Percentiles rank a stretch among this genome's conserved stretches.
phyloP scores from a whole-genome alignment of 768 basidiomycete species.

The Royoungia palumana region DNA sequence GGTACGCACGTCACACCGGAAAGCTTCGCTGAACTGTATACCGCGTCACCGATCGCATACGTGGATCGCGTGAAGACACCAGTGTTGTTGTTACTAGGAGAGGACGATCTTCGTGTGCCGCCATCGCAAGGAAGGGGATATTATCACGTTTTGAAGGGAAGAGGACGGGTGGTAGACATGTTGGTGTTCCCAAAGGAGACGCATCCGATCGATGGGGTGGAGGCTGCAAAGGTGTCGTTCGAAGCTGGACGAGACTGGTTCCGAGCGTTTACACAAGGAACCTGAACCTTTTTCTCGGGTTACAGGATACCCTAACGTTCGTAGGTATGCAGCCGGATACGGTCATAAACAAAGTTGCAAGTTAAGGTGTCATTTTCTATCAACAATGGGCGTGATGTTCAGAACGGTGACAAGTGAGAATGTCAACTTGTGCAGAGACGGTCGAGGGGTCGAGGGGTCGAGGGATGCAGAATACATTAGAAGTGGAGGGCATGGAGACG shows the following conservation, averaged over 20 bases:
- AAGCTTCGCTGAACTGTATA: conserved; percentile 41
- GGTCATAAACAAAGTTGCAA: too few relatives aligned
- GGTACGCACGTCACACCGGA: conserved; percentile 42
- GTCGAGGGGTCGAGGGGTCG: too few relatives aligned
- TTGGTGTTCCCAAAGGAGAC: conserved; percentile 58
- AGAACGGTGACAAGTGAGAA: too few relatives aligned
- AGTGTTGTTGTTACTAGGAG: conserved; percentile 58
- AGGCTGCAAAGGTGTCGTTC: conserved; percentile 51
- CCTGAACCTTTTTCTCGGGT: background rate
- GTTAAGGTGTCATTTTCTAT: too few relatives aligned
- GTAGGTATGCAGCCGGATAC: too few relatives aligned
- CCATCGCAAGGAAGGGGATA: conserved; percentile 59
- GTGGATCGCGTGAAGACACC: conserved; percentile 49
- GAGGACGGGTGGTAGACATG: conserved; percentile 48
- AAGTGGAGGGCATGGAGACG: too few relatives aligned
- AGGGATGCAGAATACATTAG: too few relatives aligned
- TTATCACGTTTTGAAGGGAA: conserved; percentile 62
- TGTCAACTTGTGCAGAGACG: too few relatives aligned
- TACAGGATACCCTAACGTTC: too few relatives aligned
- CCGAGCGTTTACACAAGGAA: conserved; percentile 14
- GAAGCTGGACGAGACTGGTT: conserved; percentile 56
- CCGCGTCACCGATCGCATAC: conserved; percentile 54
- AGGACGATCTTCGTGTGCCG: conserved; percentile 58
- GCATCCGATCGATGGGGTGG: conserved; percentile 64
- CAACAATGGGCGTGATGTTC: too few relatives aligned